Evolutionary conservation across 208 protist genomes (phyloP).

Genomic region (Wallacemonas sp.): DNA sequence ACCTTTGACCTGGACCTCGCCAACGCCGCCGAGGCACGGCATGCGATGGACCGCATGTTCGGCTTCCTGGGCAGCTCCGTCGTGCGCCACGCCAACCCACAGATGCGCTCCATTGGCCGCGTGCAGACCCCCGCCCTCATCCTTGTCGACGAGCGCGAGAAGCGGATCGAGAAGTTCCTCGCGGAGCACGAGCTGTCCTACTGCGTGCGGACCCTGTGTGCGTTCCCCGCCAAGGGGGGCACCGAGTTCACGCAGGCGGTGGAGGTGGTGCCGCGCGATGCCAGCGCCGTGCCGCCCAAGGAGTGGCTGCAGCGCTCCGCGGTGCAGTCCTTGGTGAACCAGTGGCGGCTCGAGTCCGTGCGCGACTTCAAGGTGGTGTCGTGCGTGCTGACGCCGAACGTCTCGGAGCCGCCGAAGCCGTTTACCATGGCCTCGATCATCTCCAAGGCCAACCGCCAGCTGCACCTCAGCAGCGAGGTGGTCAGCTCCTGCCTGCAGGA

Average conservation of each 20-base stretch:
- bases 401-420: slow-evolving; percentile 62
- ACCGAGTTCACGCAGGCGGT: slow-evolving; percentile 64
- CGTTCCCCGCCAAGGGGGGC: slow-evolving; percentile 45
- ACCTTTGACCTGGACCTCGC: slow-evolving; percentile 85
- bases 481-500: slow-evolving; percentile 85
- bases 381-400: slow-evolving; percentile 35
- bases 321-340: slow-evolving; percentile 23
- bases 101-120: slow-evolving; percentile 90
- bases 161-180: slow-evolving; percentile 63
- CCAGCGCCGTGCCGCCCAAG: slow-evolving; percentile 15
- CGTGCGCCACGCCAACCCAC: slow-evolving; percentile 83
- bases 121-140: slow-evolving; percentile 92
- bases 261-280: slow-evolving; percentile 25
- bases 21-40: slow-evolving; percentile 85
- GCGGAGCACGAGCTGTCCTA: slow-evolving; percentile 60
- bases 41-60: slow-evolving; percentile 92
- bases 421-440: slow-evolving; percentile 92
- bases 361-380: slow-evolving; percentile 31
- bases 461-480: slow-evolving; percentile 78
- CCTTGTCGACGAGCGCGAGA: slow-evolving; percentile 80
- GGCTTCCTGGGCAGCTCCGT: slow-evolving; percentile 91
- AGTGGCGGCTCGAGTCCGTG: slow-evolving; percentile 38
- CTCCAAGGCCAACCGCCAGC: slow-evolving; percentile 79
- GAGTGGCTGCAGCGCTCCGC: slow-evolving; percentile 39
- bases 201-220: slow-evolving; percentile 58